phyloP scores from a whole-genome alignment of 2,329 filamentous ascomycete genomes.

The Eutypella sp. region DNA sequence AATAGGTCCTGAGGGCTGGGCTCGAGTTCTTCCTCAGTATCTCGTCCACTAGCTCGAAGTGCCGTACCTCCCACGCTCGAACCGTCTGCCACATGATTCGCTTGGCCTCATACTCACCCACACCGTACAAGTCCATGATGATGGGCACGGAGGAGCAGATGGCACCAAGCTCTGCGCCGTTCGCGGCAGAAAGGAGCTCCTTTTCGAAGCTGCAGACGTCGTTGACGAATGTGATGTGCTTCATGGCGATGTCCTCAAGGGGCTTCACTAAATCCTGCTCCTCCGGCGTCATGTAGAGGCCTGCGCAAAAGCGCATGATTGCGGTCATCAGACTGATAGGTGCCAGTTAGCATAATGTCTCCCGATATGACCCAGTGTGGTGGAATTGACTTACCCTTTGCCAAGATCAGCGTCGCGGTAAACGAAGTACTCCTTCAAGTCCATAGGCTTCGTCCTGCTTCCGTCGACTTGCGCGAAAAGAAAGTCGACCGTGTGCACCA shows the following conservation, averaged over 20 bases:
- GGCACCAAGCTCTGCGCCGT: conserved; percentile 1
- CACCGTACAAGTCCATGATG: background rate
- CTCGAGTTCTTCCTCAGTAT: background rate
- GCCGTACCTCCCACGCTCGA: conserved; percentile 1
- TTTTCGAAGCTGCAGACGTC: conserved; percentile 2
- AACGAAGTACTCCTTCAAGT: conserved; percentile 1
- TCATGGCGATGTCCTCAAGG: background rate
- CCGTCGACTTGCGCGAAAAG: conserved; percentile 30
- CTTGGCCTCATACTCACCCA: background rate
- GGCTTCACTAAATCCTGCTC: background rate
- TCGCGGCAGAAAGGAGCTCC: background rate
- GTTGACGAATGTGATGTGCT: conserved; percentile 1
- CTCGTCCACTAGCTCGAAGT: background rate
- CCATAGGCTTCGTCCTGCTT: conserved; percentile 17
- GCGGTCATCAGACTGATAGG: background rate
- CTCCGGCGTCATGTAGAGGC: background rate
- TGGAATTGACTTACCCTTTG: background rate
- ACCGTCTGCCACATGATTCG: conserved; percentile 1
- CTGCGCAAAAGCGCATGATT: conserved; percentile 1
- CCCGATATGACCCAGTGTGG: background rate
- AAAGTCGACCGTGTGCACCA: conserved; percentile 33
- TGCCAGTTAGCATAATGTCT: background rate
- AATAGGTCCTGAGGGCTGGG: background rate
- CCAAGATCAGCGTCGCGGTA: background rate
- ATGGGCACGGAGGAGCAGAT: conserved; percentile 4